These are phyloP conservation scores for Vigna nakashimae DNA, from an alignment of 306 rosid genomes.

Conservation along the genomic window DNA sequence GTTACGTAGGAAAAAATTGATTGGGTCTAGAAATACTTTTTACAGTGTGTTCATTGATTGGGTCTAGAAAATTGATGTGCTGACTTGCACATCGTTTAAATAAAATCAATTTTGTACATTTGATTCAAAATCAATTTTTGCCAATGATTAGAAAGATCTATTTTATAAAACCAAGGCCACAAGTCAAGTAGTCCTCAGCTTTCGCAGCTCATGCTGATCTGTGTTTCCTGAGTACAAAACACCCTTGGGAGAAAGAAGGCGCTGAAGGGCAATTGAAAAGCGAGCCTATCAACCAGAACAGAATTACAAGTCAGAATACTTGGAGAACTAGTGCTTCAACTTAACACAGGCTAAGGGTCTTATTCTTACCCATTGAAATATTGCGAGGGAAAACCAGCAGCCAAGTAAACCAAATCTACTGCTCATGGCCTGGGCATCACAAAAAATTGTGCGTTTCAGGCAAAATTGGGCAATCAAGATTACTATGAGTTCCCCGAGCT, in stretches of 20 bases:
- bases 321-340: conserved; percentile 21
- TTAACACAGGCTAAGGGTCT: conserved; percentile 28
- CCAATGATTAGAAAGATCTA: too few relatives aligned
- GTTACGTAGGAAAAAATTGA: too few relatives aligned
- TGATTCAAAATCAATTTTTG: background rate
- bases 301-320: conserved; percentile 33
- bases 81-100: too few relatives aligned
- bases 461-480: conserved; percentile 39
- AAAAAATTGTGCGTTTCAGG: conserved; percentile 22
- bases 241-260: conserved; percentile 68
- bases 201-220: conserved; percentile 46
- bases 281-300: conserved; percentile 53
- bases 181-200: conserved; percentile 53
- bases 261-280: conserved; percentile 64
- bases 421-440: conserved; percentile 63
- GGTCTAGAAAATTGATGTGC: too few relatives aligned
- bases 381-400: conserved; percentile 74
- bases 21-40: too few relatives aligned
- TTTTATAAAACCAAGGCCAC: conserved; percentile 24
- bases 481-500: conserved; percentile 18
- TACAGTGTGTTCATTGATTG: too few relatives aligned
- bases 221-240: conserved; percentile 60
- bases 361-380: conserved; percentile 87
- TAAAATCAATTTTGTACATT: too few relatives aligned
- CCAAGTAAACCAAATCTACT: conserved; percentile 75